A percentile compares a stretch with the other conserved stretches of the same genome.
These are phyloP conservation scores for Neofusicoccum kwambonambiense DNA, from an alignment of 2,329 filamentous ascomycete genomes.

Conservation along the genomic window DNA sequence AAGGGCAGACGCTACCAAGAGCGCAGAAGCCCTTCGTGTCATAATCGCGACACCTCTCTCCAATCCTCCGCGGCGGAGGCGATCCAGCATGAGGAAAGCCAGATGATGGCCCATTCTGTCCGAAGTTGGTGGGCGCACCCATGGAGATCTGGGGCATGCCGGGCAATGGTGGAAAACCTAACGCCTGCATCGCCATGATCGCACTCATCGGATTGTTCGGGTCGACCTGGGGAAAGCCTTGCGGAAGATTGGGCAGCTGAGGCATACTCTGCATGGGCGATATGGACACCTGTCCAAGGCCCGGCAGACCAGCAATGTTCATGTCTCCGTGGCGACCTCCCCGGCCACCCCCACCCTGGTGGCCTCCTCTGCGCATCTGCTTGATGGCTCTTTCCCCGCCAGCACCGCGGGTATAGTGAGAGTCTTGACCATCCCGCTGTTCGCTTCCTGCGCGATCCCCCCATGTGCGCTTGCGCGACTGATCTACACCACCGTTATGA, in stretches of 20 bases:
- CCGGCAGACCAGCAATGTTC: constrained; percentile 16
- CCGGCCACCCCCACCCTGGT: constrained; percentile 19
- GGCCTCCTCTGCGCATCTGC: constrained; percentile 56
- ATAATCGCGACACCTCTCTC: constrained; percentile 65
- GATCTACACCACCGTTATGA: constrained; percentile 25
- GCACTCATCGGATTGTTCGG: constrained; percentile 61
- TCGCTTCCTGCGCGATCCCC: constrained; percentile 54
- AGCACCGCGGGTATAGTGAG: constrained; percentile 33
- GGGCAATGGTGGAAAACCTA: constrained; percentile 44
- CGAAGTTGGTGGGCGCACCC: constrained; percentile 19
- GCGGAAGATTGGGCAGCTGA: constrained; percentile 40
- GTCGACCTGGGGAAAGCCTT: constrained; percentile 55
- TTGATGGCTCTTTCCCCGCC: constrained; percentile 53
- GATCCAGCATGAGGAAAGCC: constrained; percentile 22
- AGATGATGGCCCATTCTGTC: not conserved
- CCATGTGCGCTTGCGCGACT: constrained; percentile 56
- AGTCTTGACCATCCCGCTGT: constrained; percentile 39
- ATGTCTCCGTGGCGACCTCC: constrained; percentile 18
- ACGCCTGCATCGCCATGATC: constrained; percentile 61
- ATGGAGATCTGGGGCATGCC: constrained; percentile 45
- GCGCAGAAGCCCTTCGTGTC: constrained; percentile 72
- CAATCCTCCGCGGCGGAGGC: constrained; percentile 30
- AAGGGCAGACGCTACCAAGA: constrained; percentile 65
- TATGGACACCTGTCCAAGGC: constrained; percentile 33
- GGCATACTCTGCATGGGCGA: constrained; percentile 26